Conservation (phyloP, 768 basidiomycete genomes). For the Trametes punicea region DNA sequence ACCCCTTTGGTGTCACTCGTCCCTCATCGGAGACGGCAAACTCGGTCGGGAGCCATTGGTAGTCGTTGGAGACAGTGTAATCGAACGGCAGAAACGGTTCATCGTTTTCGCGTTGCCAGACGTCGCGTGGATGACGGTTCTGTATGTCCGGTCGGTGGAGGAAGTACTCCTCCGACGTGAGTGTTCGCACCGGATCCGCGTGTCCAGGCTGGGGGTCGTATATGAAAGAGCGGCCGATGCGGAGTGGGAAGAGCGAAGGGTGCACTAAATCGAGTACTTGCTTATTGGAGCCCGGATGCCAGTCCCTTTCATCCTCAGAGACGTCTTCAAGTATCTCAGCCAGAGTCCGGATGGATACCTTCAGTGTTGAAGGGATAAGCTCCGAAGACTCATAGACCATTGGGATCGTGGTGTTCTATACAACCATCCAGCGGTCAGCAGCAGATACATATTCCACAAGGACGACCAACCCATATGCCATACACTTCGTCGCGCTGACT, state of each 20-base stretch:
- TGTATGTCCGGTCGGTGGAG: neutral
- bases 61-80: slow-evolving; percentile 19
- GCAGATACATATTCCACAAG: no score
- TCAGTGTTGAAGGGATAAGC: neutral
- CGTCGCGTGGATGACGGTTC: neutral
- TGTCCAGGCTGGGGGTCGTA: neutral
- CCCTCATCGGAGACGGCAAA: slow-evolving; percentile 25
- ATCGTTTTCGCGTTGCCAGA: neutral
- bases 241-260: slow-evolving; percentile 40
- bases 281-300: slow-evolving; percentile 44
- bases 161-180: neutral
- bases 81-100: neutral
- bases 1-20: slow-evolving; percentile 20
- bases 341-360: neutral
- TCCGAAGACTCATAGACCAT: slow-evolving; percentile 5
- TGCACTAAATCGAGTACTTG: slow-evolving; percentile 46
- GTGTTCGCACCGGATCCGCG: neutral
- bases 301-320: slow-evolving; percentile 37
- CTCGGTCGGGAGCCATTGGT: slow-evolving; percentile 31
- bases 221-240: slow-evolving; percentile 6
- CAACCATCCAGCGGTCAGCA: neutral
- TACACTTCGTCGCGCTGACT: slow-evolving; percentile 9
- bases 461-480: slow-evolving; percentile 4
- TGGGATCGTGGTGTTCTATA: neutral
- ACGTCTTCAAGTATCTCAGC: slow-evolving; percentile 33